phyloP scores from a whole-genome alignment of 1,284 basidiomycete species.

The Xerocomus nothofagi region DNA sequence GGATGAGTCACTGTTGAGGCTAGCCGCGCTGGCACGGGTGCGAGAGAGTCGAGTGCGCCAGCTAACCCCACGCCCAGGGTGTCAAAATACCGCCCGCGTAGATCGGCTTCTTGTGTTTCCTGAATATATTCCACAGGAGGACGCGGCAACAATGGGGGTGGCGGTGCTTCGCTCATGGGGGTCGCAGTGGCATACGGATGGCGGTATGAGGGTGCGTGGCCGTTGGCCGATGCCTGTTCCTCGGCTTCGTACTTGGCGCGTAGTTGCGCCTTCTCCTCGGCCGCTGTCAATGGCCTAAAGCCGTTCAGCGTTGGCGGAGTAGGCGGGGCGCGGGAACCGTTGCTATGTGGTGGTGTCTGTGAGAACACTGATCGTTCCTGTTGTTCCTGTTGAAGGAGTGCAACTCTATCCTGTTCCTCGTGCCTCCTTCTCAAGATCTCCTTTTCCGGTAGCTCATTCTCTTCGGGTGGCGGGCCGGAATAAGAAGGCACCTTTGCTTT shows the following conservation, averaged over 20 bases:
- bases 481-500: conserved; percentile 21
- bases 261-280: conserved; percentile 74
- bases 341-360: conserved; percentile 29
- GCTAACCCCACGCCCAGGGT: conserved; percentile 19
- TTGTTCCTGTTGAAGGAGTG: conserved; percentile 10
- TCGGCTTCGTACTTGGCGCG: conserved; percentile 62
- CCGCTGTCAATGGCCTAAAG: conserved; percentile 55
- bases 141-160: conserved; percentile 66
- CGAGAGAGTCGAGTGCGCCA: conserved; percentile 18
- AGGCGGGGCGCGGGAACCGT: conserved; percentile 25
- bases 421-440: conserved; percentile 48
- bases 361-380: conserved; percentile 18
- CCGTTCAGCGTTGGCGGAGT: conserved; percentile 24
- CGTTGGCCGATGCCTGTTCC: conserved; percentile 33
- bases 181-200: conserved; percentile 21
- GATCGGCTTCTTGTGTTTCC: conserved; percentile 72
- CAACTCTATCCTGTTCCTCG: conserved; percentile 47
- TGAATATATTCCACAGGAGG: conserved; percentile 76
- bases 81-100: conserved; percentile 40
- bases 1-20: conserved; percentile 14
- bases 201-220: conserved; percentile 13
- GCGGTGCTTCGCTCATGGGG: conserved; percentile 29
- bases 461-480: conserved; percentile 14
- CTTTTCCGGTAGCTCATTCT: conserved; percentile 49
- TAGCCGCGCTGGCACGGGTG: conserved; percentile 25